A percentile compares a stretch with the other conserved stretches of the same genome.
phyloP scores from a whole-genome alignment of 371 early-diverging fungal genomes.

The Mortierella sp. region DNA sequence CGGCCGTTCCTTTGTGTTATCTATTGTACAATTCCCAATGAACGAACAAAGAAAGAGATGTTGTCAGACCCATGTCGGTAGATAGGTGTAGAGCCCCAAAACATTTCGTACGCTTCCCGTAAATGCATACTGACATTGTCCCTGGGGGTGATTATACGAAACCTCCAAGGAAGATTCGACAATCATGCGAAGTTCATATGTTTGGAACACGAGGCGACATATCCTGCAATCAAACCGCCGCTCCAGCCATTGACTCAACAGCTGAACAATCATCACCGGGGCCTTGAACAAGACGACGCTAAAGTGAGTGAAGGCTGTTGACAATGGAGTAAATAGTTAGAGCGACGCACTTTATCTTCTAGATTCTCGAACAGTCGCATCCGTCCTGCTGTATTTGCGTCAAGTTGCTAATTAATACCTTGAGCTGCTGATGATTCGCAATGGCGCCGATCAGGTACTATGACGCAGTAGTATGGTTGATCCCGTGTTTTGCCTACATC shows the following conservation, averaged over 20 bases:
- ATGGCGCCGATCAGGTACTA: conserved; percentile 11
- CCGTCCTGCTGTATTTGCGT: neutral
- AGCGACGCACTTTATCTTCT: neutral
- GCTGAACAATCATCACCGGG: conserved; percentile 25
- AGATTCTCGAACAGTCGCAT: neutral
- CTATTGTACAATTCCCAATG: neutral
- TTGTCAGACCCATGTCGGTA: neutral
- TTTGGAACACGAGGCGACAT: conserved; percentile 36
- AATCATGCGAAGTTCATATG: conserved; percentile 45
- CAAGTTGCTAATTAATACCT: conserved; percentile 11
- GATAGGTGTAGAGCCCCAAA: neutral
- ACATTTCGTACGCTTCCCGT: neutral
- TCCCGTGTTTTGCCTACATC: conserved; percentile 38
- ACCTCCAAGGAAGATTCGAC: conserved; percentile 35
- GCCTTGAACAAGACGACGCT: conserved; percentile 34
- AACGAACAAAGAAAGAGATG: neutral
- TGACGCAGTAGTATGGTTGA: conserved; percentile 29
- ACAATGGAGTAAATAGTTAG: neutral
- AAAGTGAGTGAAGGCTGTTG: conserved; percentile 35
- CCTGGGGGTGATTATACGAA: conserved; percentile 30
- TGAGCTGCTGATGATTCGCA: neutral
- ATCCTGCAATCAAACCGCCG: conserved; percentile 50
- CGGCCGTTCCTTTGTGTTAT: conserved; percentile 16
- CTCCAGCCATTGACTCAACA: conserved; percentile 50
- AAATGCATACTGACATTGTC: neutral